Percentiles rank a stretch among this genome's conserved stretches.
Evolutionary conservation across 2,329 filamentous ascomycete species (phyloP).

Genomic region (Hymenoscyphus linearis): DNA sequence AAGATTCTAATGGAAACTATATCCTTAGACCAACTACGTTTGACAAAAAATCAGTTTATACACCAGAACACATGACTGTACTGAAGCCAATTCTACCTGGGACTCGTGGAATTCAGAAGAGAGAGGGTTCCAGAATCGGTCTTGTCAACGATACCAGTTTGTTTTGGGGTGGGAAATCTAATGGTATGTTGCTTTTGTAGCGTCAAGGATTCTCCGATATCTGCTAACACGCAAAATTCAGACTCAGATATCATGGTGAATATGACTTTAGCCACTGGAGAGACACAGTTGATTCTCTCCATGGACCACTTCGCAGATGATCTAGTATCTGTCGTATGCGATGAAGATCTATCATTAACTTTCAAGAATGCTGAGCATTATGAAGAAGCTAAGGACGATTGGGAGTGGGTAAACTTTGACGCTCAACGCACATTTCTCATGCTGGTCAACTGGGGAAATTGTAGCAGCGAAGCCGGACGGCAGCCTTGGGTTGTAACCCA

Average conservation of each 20-base stretch:
- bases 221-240: not conserved
- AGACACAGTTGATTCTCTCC: slow-evolving; percentile 9
- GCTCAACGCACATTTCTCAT: slow-evolving; percentile 7
- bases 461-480: not conserved
- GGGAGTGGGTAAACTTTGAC: slow-evolving; percentile 11
- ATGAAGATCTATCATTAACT: slow-evolving; percentile 5
- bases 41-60: not conserved
- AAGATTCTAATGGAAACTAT: not conserved
- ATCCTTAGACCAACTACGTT: not conserved
- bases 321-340: slow-evolving; percentile 3
- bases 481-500: slow-evolving; percentile 8
- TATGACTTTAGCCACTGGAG: slow-evolving; percentile 9
- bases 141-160: slow-evolving; percentile 5
- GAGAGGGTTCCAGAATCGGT: not conserved
- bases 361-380: slow-evolving; percentile 5
- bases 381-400: slow-evolving; percentile 5
- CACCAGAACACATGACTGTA: not conserved
- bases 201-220: not conserved
- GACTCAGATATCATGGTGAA: slow-evolving; percentile 8
- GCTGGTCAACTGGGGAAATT: slow-evolving; percentile 10
- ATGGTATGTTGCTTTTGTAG: not conserved
- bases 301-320: slow-evolving; percentile 10
- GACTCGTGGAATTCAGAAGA: not conserved
- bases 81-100: slow-evolving; percentile 2
- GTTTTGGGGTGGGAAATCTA: not conserved